Conservation (phyloP, 192 early-diverging fungal species). For the Cladochytrium replicatum region DNA sequence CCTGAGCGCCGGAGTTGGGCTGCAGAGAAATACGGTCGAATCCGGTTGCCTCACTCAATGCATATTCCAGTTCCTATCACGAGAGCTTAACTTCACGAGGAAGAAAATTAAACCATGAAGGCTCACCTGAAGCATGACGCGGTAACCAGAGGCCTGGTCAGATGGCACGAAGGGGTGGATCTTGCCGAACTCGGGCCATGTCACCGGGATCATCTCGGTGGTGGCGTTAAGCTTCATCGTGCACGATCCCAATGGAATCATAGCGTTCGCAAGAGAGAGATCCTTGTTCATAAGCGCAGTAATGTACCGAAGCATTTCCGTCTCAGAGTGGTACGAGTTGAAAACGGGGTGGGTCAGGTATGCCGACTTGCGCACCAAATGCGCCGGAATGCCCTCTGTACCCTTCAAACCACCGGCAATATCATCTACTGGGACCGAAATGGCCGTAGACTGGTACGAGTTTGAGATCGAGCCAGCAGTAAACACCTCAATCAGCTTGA, state of each 20-base stretch:
- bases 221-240: constrained; percentile 99
- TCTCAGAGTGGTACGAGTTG: constrained; percentile 94
- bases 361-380: constrained; percentile 61
- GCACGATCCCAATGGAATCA: constrained; percentile 98
- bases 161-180: constrained; percentile 95
- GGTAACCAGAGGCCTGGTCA: constrained; percentile 91
- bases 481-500: constrained; percentile 71
- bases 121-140: constrained; percentile 57
- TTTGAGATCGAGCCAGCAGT: constrained; percentile 45
- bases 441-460: constrained; percentile 35
- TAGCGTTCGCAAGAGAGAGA: constrained; percentile 94
- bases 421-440: too few species aligned
- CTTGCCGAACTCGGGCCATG: constrained; percentile 92
- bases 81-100: background rate
- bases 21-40: constrained; percentile 89
- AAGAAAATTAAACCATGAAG: constrained; percentile 4
- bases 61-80: constrained; percentile 79
- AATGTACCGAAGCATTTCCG: constrained; percentile 97
- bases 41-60: constrained; percentile 85
- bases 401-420: too few species aligned
- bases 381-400: constrained; percentile 34
- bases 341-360: constrained; percentile 90
- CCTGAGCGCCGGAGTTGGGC: constrained; percentile 99
- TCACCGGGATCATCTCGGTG: constrained; percentile 99
- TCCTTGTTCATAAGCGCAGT: constrained; percentile 93